phyloP scores from a whole-genome alignment of 2,329 filamentous ascomycete genomes.

The Incumbomyces delicatus region DNA sequence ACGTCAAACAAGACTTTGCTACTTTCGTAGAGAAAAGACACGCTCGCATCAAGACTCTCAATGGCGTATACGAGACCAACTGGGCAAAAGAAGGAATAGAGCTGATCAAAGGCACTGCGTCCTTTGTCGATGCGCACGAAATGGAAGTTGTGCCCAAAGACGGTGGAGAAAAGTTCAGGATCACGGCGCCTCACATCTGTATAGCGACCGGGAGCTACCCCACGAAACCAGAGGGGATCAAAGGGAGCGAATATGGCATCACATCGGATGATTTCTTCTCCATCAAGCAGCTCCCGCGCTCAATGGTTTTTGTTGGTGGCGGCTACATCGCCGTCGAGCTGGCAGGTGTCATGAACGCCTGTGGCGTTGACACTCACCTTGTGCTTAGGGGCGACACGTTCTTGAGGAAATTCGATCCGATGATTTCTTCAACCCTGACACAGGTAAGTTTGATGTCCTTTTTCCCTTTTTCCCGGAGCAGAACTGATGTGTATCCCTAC shows the following conservation, averaged over 20 bases:
- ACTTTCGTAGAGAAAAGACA: constrained; percentile 41
- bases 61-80: constrained; percentile 41
- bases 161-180: constrained; percentile 29
- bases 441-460: constrained; percentile 7
- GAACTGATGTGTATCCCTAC: too few species aligned
- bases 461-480: too few species aligned
- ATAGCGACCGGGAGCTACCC: constrained; percentile 42
- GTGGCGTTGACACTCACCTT: constrained; percentile 42
- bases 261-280: constrained; percentile 44
- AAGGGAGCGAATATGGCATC: constrained; percentile 41
- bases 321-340: constrained; percentile 45
- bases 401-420: constrained; percentile 43
- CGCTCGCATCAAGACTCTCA: constrained; percentile 35
- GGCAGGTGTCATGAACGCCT: constrained; percentile 40
- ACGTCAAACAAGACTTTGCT: constrained; percentile 35
- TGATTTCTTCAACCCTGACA: constrained; percentile 44
- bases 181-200: constrained; percentile 38
- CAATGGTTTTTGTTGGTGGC: constrained; percentile 41
- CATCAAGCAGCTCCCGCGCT: constrained; percentile 41
- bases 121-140: constrained; percentile 35
- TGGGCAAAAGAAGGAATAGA: constrained; percentile 42
- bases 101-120: constrained; percentile 39
- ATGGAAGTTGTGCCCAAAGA: constrained; percentile 36
- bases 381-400: constrained; percentile 41
- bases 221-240: constrained; percentile 31